Evolutionary conservation across 1,284 basidiomycete genomes (phyloP).

Genomic region (Inonotus hispidus): DNA sequence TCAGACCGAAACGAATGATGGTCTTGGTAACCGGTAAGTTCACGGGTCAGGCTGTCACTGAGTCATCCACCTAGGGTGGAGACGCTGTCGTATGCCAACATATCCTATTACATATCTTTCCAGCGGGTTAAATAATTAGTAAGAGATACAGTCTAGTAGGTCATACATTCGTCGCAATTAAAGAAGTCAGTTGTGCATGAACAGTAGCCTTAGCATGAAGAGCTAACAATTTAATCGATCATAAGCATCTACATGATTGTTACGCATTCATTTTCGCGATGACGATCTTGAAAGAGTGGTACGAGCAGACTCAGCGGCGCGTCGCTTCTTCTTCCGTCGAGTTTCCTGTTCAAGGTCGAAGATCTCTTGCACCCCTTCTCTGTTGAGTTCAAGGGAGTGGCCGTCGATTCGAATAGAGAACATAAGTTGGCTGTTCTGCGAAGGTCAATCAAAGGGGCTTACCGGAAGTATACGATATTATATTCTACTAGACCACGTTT

Average conservation of each 20-base stretch:
- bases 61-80: too few species aligned
- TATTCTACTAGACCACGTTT: slow-evolving; percentile 85
- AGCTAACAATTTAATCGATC: neutral
- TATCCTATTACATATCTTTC: too few species aligned
- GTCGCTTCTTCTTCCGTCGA: slow-evolving; percentile 13
- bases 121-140: too few species aligned
- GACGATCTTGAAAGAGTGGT: neutral
- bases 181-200: neutral
- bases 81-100: too few species aligned
- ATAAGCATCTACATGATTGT: neutral
- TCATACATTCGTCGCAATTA: neutral
- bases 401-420: neutral
- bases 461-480: slow-evolving; percentile 80
- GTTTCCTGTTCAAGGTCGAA: slow-evolving; percentile 64
- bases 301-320: neutral
- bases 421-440: neutral
- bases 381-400: slow-evolving; percentile 13
- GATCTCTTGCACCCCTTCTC: slow-evolving; percentile 75
- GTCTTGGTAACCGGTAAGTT: too few species aligned
- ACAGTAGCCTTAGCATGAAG: neutral
- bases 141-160: neutral
- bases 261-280: slow-evolving; percentile 6
- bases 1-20: too few species aligned
- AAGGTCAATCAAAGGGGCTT: neutral
- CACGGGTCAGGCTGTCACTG: too few species aligned